Evolutionary conservation across 768 basidiomycete genomes (phyloP).

Genomic region (Termitomyces heimii): DNA sequence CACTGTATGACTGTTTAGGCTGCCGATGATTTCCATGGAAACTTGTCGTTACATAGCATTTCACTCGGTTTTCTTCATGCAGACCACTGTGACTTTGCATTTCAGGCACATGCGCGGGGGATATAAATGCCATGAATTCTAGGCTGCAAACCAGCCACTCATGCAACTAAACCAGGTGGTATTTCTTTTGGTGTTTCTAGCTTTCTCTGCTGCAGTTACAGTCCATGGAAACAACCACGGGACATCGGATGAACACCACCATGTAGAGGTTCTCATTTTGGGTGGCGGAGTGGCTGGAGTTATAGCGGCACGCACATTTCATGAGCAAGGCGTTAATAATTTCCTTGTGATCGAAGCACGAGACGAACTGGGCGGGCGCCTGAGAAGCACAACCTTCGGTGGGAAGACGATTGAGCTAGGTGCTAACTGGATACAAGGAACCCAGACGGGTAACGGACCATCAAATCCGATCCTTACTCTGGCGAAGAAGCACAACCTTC

Average conservation of each 20-base stretch:
- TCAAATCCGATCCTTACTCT: neutral
- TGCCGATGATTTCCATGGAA: no score
- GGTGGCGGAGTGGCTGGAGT: neutral
- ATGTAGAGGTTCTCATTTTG: neutral
- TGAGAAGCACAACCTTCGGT: neutral
- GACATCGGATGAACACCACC: no score
- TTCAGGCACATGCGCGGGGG: neutral
- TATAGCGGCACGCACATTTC: neutral
- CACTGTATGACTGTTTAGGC: no score
- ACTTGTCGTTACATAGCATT: no score
- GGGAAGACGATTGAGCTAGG: neutral
- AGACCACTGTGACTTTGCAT: no score
- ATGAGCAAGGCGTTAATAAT: neutral
- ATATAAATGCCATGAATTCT: neutral
- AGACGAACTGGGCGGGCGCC: neutral
- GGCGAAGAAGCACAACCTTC: neutral
- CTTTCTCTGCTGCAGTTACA: neutral
- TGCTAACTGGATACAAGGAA: neutral
- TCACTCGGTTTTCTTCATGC: no score
- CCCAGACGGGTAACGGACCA: neutral
- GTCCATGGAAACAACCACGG: no score
- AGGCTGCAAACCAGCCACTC: neutral
- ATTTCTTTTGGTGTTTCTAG: neutral
- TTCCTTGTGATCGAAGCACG: neutral
- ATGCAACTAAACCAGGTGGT: neutral